These are phyloP conservation scores for Echites panduratus DNA, from an alignment of 257 asterid genomes.

Conservation along the genomic window DNA sequence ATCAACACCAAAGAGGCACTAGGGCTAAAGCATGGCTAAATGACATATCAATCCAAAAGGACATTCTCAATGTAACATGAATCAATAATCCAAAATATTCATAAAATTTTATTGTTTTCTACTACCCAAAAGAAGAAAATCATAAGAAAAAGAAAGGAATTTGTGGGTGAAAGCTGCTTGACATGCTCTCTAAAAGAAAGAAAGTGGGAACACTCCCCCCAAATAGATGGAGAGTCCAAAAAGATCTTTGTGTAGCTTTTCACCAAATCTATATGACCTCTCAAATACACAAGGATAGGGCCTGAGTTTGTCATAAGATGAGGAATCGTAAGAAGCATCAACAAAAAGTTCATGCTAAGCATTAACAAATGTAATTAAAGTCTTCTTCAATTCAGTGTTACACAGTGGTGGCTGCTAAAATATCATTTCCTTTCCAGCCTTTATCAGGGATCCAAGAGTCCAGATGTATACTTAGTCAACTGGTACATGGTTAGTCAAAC, in stretches of 20 bases:
- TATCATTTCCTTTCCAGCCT: not conserved
- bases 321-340: not conserved
- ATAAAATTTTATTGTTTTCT: not conserved
- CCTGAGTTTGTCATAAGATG: not conserved
- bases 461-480: not conserved
- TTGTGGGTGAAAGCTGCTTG: not conserved
- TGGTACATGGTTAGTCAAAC: not conserved
- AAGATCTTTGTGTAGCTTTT: not conserved
- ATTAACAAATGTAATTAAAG: not conserved
- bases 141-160: not conserved
- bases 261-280: not conserved
- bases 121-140: not conserved
- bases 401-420: not conserved
- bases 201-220: too few species aligned
- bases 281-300: not conserved
- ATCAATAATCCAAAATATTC: too few species aligned
- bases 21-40: not conserved
- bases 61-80: not conserved
- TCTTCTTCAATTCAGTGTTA: not conserved
- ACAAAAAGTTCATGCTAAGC: not conserved
- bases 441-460: not conserved
- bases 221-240: too few species aligned
- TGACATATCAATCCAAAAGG: not conserved
- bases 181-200: not conserved
- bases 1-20: conserved; percentile 1